These are phyloP conservation scores for Vigna unguiculata DNA, from an alignment of 306 rosid species.

Conservation along the genomic window DNA sequence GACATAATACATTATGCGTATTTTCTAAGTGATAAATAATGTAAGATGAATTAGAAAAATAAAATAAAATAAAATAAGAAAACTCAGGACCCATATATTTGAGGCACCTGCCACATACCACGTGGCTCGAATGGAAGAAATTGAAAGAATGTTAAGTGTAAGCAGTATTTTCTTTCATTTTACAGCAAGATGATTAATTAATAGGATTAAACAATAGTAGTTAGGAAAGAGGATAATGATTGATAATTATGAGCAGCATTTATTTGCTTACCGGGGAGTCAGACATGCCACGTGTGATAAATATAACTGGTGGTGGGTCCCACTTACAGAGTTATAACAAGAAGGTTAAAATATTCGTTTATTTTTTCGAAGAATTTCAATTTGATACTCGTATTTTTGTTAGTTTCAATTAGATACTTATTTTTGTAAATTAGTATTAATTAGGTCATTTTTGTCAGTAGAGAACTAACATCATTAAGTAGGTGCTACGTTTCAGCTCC, in stretches of 20 bases:
- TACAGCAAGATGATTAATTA: neutral
- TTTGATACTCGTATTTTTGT: too few species aligned
- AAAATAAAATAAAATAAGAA: neutral
- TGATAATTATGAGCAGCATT: neutral
- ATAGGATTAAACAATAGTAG: neutral
- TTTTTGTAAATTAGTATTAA: too few species aligned
- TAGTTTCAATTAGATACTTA: too few species aligned
- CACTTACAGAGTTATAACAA: neutral
- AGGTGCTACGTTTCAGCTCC: too few species aligned
- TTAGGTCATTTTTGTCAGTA: too few species aligned
- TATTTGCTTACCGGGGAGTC: neutral
- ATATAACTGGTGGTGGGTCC: constrained; percentile 30
- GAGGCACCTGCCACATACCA: neutral
- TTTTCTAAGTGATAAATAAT: neutral
- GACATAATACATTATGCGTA: neutral
- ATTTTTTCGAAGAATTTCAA: too few species aligned
- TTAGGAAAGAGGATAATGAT: neutral
- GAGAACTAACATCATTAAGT: too few species aligned
- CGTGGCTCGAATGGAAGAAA: neutral
- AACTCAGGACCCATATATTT: neutral
- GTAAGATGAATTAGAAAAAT: neutral
- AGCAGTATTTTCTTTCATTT: too few species aligned
- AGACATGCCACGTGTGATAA: neutral
- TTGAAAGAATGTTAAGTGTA: neutral
- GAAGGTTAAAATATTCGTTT: too few species aligned